Conservation (phyloP, 1,284 basidiomycete genomes). For the Rhodotorula sp. region DNA sequence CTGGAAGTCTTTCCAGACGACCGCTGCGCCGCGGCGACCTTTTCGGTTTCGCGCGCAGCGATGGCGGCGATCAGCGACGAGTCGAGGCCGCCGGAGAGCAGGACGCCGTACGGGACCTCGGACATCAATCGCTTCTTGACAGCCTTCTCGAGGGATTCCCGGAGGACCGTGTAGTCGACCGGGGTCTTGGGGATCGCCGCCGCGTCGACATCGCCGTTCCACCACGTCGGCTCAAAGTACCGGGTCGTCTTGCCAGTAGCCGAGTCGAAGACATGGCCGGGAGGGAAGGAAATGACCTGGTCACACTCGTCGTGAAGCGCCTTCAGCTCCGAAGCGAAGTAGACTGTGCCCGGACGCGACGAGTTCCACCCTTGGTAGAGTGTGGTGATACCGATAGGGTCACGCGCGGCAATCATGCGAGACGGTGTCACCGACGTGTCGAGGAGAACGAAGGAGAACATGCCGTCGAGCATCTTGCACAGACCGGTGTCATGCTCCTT, state of each 20-base stretch:
- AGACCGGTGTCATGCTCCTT: conserved; percentile 67
- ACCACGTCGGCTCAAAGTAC: conserved; percentile 86
- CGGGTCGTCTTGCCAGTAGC: conserved; percentile 68
- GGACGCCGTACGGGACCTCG: conserved; percentile 96
- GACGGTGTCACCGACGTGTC: conserved; percentile 88
- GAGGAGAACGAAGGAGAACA: conserved; percentile 97
- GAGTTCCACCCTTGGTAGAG: conserved; percentile 95
- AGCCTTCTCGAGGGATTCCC: conserved; percentile 83
- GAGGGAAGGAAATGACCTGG: conserved; percentile 91
- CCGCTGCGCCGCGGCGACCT: conserved; percentile 75
- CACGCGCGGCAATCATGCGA: conserved; percentile 89
- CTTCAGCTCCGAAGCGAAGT: conserved; percentile 96
- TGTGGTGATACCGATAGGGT: conserved; percentile 97
- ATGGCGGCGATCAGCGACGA: conserved; percentile 95
- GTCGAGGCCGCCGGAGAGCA: conserved; percentile 92
- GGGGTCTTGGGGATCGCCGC: conserved; percentile 62
- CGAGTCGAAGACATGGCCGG: conserved; percentile 92
- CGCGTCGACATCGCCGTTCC: conserved; percentile 68
- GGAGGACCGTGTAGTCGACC: conserved; percentile 68
- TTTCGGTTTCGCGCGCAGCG: conserved; percentile 95
- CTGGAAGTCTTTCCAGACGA: conserved; percentile 22
- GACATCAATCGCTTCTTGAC: conserved; percentile 97
- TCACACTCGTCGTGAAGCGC: conserved; percentile 90
- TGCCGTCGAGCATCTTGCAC: conserved; percentile 84
- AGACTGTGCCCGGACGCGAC: conserved; percentile 75